A percentile compares a stretch with the other conserved stretches of the same genome.
Conservation (phyloP, 257 asterid species). For the Przewalskia tangutica region DNA sequence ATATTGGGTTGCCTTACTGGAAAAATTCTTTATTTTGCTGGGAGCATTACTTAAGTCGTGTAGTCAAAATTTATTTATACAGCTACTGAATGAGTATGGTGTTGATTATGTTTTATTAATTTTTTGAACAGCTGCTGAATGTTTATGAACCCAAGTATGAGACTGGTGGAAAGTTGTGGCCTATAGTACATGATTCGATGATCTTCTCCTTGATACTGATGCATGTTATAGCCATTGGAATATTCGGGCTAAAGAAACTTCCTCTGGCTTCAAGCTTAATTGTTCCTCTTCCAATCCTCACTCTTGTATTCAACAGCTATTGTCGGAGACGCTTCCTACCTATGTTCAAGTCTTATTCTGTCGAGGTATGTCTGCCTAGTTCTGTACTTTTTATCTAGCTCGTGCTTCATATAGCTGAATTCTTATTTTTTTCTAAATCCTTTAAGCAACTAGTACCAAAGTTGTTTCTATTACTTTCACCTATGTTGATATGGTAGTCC, state of each 20-base stretch:
- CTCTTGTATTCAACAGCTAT: slow-evolving; percentile 77
- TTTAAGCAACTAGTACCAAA: neutral
- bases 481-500: neutral
- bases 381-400: neutral
- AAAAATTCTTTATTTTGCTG: no score
- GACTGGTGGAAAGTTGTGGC: slow-evolving; percentile 93
- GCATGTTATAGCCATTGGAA: slow-evolving; percentile 90
- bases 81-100: no score
- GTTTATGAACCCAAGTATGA: slow-evolving; percentile 76
- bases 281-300: slow-evolving; percentile 85
- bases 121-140: slow-evolving; percentile 47
- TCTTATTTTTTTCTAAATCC: neutral
- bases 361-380: slow-evolving; percentile 50
- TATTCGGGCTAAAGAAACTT: slow-evolving; percentile 78
- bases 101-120: neutral
- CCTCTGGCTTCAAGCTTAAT: slow-evolving; percentile 74
- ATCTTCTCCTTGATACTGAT: slow-evolving; percentile 69
- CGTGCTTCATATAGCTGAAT: neutral
- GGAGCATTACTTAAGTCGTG: no score
- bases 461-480: neutral
- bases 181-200: slow-evolving; percentile 80
- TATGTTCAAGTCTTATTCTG: slow-evolving; percentile 64
- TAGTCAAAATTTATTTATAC: no score
- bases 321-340: slow-evolving; percentile 83
- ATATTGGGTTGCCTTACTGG: no score